phyloP scores from a whole-genome alignment of 352 stramenopile species.

The Phytophthora palmivora region DNA sequence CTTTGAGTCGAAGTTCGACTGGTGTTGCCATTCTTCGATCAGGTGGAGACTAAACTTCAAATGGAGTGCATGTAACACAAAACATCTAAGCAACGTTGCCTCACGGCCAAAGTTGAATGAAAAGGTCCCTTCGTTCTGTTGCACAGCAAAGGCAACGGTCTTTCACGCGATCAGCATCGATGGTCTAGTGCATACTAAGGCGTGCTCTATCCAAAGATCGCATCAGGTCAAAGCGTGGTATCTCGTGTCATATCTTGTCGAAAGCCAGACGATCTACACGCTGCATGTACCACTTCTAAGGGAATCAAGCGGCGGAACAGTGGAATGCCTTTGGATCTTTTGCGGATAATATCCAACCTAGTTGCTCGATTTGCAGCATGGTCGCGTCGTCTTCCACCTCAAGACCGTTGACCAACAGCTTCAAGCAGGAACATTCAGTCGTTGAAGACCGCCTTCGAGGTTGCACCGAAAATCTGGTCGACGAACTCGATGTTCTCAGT shows the following conservation, averaged over 20 bases:
- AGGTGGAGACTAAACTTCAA: too few relatives aligned
- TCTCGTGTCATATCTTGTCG: not conserved
- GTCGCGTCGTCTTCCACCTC: not conserved
- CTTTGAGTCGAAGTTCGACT: too few relatives aligned
- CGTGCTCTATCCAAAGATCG: conserved; percentile 1
- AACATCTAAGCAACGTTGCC: too few relatives aligned
- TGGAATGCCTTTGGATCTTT: conserved; percentile 1
- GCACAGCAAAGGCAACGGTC: not conserved
- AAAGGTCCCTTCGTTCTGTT: not conserved
- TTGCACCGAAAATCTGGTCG: conserved; percentile 6
- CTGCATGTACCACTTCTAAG: not conserved
- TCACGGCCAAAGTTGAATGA: too few relatives aligned
- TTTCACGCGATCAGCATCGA: not conserved
- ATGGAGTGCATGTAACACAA: too few relatives aligned
- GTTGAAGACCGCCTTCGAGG: not conserved
- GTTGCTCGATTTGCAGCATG: not conserved
- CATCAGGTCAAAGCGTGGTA: not conserved
- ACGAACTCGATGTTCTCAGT: conserved; percentile 1
- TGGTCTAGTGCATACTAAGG: not conserved
- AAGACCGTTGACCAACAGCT: not conserved
- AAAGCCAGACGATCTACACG: too few relatives aligned
- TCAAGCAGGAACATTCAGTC: not conserved
- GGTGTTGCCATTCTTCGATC: too few relatives aligned
- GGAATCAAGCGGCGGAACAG: not conserved
- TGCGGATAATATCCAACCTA: conserved; percentile 7